Percentiles rank a stretch among this genome's conserved stretches.
Evolutionary conservation across 768 basidiomycete species (phyloP).

Genomic region (Agrocybe pediades): DNA sequence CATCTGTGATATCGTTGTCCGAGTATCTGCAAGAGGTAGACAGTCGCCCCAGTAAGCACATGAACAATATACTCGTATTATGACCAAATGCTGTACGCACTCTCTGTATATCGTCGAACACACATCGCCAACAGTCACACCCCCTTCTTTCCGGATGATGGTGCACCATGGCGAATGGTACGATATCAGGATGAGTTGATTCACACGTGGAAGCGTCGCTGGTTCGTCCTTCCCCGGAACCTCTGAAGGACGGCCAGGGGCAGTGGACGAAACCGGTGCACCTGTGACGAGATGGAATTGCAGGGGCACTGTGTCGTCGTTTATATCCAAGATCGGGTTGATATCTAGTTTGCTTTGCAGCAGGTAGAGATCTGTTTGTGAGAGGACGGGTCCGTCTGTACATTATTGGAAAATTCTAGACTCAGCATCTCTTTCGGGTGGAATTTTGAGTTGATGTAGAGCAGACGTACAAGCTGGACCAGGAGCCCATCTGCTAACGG

Average conservation of each 20-base stretch:
- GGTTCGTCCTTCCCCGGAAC: conserved; percentile 52
- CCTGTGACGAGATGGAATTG: conserved; percentile 74
- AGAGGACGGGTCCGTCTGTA: conserved; percentile 77
- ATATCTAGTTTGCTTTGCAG: conserved; percentile 69
- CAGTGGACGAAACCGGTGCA: conserved; percentile 22
- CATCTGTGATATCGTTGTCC: conserved; percentile 65
- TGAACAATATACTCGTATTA: too few relatives aligned
- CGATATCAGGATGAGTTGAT: conserved; percentile 59
- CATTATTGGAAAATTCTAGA: neutral
- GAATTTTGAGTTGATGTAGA: neutral
- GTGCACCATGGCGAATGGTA: conserved; percentile 78
- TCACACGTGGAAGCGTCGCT: conserved; percentile 68
- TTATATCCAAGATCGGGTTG: conserved; percentile 69
- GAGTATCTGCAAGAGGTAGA: conserved; percentile 53
- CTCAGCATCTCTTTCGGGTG: neutral
- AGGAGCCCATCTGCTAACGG: conserved; percentile 42
- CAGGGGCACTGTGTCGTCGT: conserved; percentile 54
- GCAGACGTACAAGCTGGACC: conserved; percentile 41
- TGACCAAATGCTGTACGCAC: too few relatives aligned
- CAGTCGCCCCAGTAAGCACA: too few relatives aligned
- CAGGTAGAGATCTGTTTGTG: conserved; percentile 81
- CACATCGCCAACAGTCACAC: conserved; percentile 77
- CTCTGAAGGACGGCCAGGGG: conserved; percentile 7
- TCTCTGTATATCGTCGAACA: conserved; percentile 74
- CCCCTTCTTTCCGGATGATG: conserved; percentile 66